These are phyloP conservation scores for Plantago ovata DNA, from an alignment of 257 asterid genomes.

Conservation along the genomic window DNA sequence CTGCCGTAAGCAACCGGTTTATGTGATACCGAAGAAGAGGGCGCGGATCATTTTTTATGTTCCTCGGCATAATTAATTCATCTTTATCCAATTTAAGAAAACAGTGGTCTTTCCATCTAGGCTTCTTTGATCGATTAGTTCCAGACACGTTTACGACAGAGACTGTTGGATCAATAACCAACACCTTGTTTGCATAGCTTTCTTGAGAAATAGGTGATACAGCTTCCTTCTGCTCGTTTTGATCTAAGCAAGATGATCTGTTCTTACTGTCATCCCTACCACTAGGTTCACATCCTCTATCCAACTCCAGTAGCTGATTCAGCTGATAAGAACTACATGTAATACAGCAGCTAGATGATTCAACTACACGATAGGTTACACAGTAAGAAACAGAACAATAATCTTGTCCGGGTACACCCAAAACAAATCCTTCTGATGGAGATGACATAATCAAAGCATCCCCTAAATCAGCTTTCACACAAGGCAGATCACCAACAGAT, in stretches of 20 bases:
- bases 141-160: constrained; percentile 33
- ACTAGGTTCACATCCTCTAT: constrained; percentile 34
- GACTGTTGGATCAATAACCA: constrained; percentile 37
- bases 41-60: constrained; percentile 82
- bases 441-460: constrained; percentile 32
- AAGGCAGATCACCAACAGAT: constrained; percentile 37
- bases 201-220: constrained; percentile 86
- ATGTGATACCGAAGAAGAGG: constrained; percentile 93
- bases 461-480: constrained; percentile 33
- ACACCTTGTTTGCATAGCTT: constrained; percentile 66
- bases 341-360: constrained; percentile 66
- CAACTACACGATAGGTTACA: constrained; percentile 57
- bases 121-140: constrained; percentile 48
- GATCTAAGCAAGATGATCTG: constrained; percentile 35
- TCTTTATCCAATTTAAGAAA: constrained; percentile 69
- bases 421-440: constrained; percentile 37
- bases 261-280: constrained; percentile 33
- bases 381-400: constrained; percentile 29
- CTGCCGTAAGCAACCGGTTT: constrained; percentile 75
- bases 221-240: constrained; percentile 48
- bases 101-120: constrained; percentile 90
- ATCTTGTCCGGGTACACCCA: constrained; percentile 34
- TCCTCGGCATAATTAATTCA: constrained; percentile 65
- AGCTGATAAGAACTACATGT: constrained; percentile 49
- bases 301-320: constrained; percentile 29